These are phyloP conservation scores for Cryptosporidium felis DNA, from an alignment of 169 alveolate species.

Conservation along the genomic window DNA sequence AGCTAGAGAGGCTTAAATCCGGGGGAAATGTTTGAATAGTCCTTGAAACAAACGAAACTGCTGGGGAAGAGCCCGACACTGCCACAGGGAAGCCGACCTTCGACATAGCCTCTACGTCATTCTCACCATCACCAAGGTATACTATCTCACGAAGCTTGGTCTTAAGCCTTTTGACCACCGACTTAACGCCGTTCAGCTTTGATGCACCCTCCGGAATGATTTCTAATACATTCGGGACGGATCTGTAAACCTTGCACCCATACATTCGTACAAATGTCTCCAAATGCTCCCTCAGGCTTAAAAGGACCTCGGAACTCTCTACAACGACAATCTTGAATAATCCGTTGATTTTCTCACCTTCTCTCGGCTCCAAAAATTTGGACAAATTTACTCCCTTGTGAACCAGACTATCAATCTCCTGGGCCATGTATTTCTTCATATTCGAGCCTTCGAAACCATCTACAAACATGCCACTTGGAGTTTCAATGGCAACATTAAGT, in stretches of 20 bases:
- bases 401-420: conserved; percentile 21
- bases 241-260: conserved; percentile 31
- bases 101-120: conserved; percentile 41
- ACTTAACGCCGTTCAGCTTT: neutral
- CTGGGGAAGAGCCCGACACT: conserved; percentile 15
- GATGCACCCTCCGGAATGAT: conserved; percentile 51
- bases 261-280: conserved; percentile 39
- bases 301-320: neutral
- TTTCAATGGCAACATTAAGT: conserved; percentile 25
- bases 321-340: conserved; percentile 33
- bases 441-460: conserved; percentile 21
- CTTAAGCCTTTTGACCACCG: conserved; percentile 10
- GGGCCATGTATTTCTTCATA: neutral
- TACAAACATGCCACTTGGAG: neutral
- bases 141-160: neutral
- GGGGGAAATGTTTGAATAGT: conserved; percentile 2
- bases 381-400: conserved; percentile 46
- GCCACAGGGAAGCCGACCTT: conserved; percentile 50
- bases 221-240: conserved; percentile 48
- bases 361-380: conserved; percentile 23
- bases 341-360: conserved; percentile 28
- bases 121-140: conserved; percentile 57
- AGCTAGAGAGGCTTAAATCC: neutral
- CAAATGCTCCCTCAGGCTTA: conserved; percentile 9
- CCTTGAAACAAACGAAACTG: conserved; percentile 35